Conservation (phyloP, 2,329 filamentous ascomycete species). For the Endocalyx cinctus region DNA sequence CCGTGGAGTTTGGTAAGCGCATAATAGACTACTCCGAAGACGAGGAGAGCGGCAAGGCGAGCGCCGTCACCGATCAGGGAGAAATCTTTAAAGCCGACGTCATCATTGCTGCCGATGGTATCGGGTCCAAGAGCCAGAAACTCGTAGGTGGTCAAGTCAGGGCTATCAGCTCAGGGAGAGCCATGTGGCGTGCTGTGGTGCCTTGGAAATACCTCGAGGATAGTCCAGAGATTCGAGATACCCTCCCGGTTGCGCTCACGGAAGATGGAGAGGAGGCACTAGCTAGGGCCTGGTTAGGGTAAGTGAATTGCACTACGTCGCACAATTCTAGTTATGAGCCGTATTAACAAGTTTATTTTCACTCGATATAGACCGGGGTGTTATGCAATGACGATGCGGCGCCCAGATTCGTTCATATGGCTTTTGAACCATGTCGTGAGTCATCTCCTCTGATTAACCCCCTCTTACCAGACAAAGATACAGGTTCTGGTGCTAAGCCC, state of each 20-base stretch:
- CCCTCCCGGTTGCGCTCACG: constrained; percentile 39
- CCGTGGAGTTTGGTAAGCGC: constrained; percentile 41
- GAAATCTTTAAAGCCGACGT: constrained; percentile 43
- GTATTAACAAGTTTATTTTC: too few species aligned
- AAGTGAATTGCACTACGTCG: constrained; percentile 26
- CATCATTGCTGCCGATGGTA: constrained; percentile 43
- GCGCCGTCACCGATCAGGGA: constrained; percentile 45
- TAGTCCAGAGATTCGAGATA: constrained; percentile 31
- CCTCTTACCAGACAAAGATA: too few species aligned
- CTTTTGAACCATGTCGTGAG: constrained; percentile 34
- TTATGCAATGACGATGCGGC: constrained; percentile 30
- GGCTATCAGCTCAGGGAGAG: constrained; percentile 37
- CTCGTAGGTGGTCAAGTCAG: constrained; percentile 37
- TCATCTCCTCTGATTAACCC: not conserved
- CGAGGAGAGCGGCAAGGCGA: constrained; percentile 30
- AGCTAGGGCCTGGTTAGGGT: constrained; percentile 43
- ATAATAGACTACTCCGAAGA: constrained; percentile 49
- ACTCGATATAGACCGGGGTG: constrained; percentile 38
- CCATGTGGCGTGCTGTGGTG: constrained; percentile 41
- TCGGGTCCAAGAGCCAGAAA: constrained; percentile 41
- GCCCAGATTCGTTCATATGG: constrained; percentile 31
- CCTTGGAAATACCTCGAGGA: constrained; percentile 34
- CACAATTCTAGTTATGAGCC: constrained; percentile 11
- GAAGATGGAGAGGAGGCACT: constrained; percentile 36
- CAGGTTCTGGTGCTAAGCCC: too few species aligned